Evolutionary conservation across 202 grass and related monocot species (phyloP), one percentile per base, ranked within the genome.

Genomic region (Carex arenaria): DNA sequence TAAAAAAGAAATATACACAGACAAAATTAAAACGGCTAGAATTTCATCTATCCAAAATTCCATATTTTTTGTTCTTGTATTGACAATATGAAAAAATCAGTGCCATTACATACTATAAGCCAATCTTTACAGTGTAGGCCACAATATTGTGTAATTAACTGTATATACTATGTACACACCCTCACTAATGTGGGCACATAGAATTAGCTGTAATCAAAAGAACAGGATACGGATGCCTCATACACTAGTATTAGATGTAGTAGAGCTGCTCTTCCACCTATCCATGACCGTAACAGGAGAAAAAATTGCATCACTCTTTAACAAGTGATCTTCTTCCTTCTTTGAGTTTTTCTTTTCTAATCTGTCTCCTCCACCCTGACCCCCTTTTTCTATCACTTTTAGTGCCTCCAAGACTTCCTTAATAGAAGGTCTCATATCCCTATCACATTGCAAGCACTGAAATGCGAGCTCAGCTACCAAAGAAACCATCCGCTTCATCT

Each of bases 391-490:
- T 69, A 97, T 91, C 32, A 80, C 84, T 49, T 60, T 88, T 26
- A 98, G 59, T 18, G 47, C 22, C 54, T 91, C 92, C 75, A 89
- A 87, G 30, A 95, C 90, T 83, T 98, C 89, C 83, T 90, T 98
- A 38, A 98, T 92, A 19, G 82, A 51, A 3, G 92, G 95, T 42
- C 95, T 60, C 83, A 83, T 61, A 10, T 95, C 90, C 56, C 92
- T 90, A 7, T 98, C 95, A 7, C 86, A 4, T 52, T 93, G 92
- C 87, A 98, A 61, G 62, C 95, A 98, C 64, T 76, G 87, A 70
- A 98, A 98, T 38, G 92, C 95, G 62, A 95, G 45, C 84, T 98
- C 95, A 0, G 92, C 90, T 0, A 98, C 89, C 1, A 85, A 83
- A 43, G 78, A 85, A 19, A 95, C 83, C 85, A 64, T 85, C 28